These are phyloP conservation scores for Trichosporon faecale DNA, from an alignment of 1,284 basidiomycete genomes.

Conservation along the genomic window DNA sequence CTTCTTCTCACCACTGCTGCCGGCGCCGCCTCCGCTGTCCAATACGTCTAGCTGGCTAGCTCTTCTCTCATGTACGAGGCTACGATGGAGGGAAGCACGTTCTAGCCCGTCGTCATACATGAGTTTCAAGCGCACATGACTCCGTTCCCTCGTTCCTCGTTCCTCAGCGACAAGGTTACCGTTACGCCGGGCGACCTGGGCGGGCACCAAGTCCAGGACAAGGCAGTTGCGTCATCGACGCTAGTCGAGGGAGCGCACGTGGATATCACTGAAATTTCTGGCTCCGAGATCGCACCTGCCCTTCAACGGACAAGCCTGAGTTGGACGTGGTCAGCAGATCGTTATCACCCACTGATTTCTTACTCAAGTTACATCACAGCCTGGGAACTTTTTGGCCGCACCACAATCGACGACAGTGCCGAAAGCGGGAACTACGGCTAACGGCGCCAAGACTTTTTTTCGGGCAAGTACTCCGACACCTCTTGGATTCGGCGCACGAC, in stretches of 20 bases:
- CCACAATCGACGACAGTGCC: too few relatives aligned
- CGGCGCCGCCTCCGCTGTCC: too few relatives aligned
- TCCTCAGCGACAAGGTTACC: neutral
- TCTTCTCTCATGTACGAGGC: too few relatives aligned
- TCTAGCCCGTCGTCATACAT: neutral
- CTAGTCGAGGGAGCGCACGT: neutral
- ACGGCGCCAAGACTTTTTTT: neutral
- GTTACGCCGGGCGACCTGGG: neutral
- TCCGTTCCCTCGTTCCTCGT: neutral
- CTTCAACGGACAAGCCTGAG: too few relatives aligned
- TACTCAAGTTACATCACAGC: neutral
- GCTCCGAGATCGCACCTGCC: neutral
- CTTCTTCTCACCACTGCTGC: neutral
- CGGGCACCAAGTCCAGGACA: too few relatives aligned
- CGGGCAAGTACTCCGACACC: neutral
- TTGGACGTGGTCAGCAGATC: neutral
- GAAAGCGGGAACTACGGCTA: too few relatives aligned
- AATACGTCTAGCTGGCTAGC: too few relatives aligned
- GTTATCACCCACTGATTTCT: neutral
- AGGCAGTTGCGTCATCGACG: neutral
- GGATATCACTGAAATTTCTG: slow-evolving; percentile 9
- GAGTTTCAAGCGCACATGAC: neutral
- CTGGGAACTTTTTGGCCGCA: neutral
- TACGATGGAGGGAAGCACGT: neutral
- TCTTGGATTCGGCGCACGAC: neutral